Evolutionary conservation across 2,329 filamentous ascomycete genomes (phyloP).

Genomic region (Cladosporium oxysporum): DNA sequence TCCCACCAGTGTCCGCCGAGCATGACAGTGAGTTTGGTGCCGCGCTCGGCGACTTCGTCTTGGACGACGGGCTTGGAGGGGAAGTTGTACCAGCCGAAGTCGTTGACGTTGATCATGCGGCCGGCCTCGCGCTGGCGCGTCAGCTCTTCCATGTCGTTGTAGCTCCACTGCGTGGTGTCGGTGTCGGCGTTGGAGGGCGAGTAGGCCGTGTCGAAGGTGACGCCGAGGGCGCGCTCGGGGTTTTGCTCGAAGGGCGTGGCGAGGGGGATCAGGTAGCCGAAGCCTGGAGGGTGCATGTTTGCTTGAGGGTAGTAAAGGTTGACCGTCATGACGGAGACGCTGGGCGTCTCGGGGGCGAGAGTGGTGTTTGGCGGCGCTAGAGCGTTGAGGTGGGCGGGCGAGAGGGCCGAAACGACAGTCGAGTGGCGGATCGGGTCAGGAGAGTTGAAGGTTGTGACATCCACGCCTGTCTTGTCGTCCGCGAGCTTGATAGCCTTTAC

Average conservation of each 20-base stretch:
- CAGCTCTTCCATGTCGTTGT: slow-evolving; percentile 28
- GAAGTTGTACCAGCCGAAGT: slow-evolving; percentile 39
- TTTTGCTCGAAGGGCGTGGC: slow-evolving; percentile 71
- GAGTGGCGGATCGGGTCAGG: slow-evolving; percentile 38
- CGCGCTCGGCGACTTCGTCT: slow-evolving; percentile 48
- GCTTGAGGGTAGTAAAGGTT: slow-evolving; percentile 79
- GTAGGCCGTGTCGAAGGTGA: slow-evolving; percentile 81
- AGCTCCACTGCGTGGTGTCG: slow-evolving; percentile 29
- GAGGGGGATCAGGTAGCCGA: slow-evolving; percentile 89
- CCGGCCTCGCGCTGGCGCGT: slow-evolving; percentile 28
- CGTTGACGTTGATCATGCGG: slow-evolving; percentile 35
- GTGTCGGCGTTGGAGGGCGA: slow-evolving; percentile 32
- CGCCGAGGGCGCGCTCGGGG: slow-evolving; percentile 80
- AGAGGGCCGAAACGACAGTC: slow-evolving; percentile 67
- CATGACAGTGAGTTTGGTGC: slow-evolving; percentile 90
- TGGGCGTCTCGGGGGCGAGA: slow-evolving; percentile 47
- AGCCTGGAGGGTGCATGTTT: slow-evolving; percentile 68
- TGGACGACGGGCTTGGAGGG: slow-evolving; percentile 34
- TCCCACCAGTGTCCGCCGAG: slow-evolving; percentile 93
- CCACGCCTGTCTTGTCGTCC: slow-evolving; percentile 28
- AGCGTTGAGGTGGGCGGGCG: slow-evolving; percentile 39
- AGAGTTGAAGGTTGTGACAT: slow-evolving; percentile 36
- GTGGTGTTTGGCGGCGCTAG: slow-evolving; percentile 23
- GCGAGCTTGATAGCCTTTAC: slow-evolving; percentile 51
- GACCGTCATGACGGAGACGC: slow-evolving; percentile 81